Evolutionary conservation across 192 early-diverging fungal species (phyloP), one percentile per base, ranked within the genome.

Genomic region (Coemansia reversa): DNA sequence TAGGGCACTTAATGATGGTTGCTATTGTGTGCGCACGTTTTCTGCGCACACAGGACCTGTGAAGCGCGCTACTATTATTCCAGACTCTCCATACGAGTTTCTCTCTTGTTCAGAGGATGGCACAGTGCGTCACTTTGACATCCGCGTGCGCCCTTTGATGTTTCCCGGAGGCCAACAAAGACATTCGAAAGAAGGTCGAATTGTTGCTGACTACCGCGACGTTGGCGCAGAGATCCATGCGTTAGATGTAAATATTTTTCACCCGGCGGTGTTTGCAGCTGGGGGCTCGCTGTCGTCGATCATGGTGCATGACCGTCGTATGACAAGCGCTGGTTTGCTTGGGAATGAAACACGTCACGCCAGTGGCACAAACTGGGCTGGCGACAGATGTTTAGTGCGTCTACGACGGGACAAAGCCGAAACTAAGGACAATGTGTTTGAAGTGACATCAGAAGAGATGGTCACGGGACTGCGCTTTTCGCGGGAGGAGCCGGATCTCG

Each of bases 31-130:
- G 25, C 72, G 80, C 47, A 79, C 84, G 12, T 86, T 83, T 66
- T 55, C 63, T 23, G 84, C 74, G 57, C 86, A 88, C 32, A 59
- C 35, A 9, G 76, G 80, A 2, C 69, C 73, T 1, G 85, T 84
- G 6, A 88, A 88, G 58, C 76, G 78, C 2, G 71, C 79, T 18
- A 80, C 74, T 0, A 24, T 67, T 25, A 79, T 84, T 20, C 66
- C 79, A 12, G 63, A 74, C 16, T 74, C 72, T 23, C 84, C 85
- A 11, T 65, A 70, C 35, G 83, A 84, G 48, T 83, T 88, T 67
- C 65, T 88, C 3, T 75, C 84, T 7, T 88, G 86, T 59, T 80
- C 81, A 7, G 84, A 88, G 57, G 86, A 88, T 53, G 84, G 86
- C 58, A 79, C 66, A 7, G 78, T 84, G 16, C 82, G 82, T 1